These are phyloP conservation scores for Beauveria sp. DNA, from an alignment of 2,329 filamentous ascomycete species.

Conservation along the genomic window DNA sequence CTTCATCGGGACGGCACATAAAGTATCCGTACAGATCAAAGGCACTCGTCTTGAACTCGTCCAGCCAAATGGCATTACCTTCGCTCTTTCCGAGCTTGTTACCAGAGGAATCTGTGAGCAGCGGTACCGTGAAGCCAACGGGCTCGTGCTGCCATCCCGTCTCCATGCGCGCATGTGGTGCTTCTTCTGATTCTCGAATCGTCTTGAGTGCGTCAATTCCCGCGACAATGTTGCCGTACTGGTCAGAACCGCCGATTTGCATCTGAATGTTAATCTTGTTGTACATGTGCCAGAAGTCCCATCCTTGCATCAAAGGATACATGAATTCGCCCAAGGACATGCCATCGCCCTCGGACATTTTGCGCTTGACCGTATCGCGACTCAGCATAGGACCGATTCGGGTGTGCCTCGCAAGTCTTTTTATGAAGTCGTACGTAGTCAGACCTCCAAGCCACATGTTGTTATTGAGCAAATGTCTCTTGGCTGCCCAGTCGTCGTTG, in stretches of 20 bases:
- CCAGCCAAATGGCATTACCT: slow-evolving; percentile 91
- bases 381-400: slow-evolving; percentile 81
- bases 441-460: slow-evolving; percentile 71
- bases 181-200: slow-evolving; percentile 52
- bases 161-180: slow-evolving; percentile 33
- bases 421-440: slow-evolving; percentile 66
- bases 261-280: slow-evolving; percentile 59
- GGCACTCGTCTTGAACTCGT: slow-evolving; percentile 66
- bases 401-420: slow-evolving; percentile 63
- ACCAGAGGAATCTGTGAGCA: slow-evolving; percentile 78
- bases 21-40: slow-evolving; percentile 94
- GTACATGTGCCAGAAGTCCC: slow-evolving; percentile 94
- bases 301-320: slow-evolving; percentile 89
- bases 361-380: slow-evolving; percentile 79
- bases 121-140: slow-evolving; percentile 82
- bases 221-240: slow-evolving; percentile 91
- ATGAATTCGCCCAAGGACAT: slow-evolving; percentile 92
- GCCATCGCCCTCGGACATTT: slow-evolving; percentile 77
- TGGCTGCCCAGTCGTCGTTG: slow-evolving; percentile 55
- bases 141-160: slow-evolving; percentile 46
- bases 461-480: slow-evolving; percentile 69
- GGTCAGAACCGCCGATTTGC: slow-evolving; percentile 91
- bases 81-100: slow-evolving; percentile 93
- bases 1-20: slow-evolving; percentile 69
- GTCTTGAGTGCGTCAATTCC: slow-evolving; percentile 80